Evolutionary conservation across 495 filamentous ascomycete genomes (phyloP), one percentile per base, ranked within the genome.

Genomic region (Staphylotrichum tortipilum): DNA sequence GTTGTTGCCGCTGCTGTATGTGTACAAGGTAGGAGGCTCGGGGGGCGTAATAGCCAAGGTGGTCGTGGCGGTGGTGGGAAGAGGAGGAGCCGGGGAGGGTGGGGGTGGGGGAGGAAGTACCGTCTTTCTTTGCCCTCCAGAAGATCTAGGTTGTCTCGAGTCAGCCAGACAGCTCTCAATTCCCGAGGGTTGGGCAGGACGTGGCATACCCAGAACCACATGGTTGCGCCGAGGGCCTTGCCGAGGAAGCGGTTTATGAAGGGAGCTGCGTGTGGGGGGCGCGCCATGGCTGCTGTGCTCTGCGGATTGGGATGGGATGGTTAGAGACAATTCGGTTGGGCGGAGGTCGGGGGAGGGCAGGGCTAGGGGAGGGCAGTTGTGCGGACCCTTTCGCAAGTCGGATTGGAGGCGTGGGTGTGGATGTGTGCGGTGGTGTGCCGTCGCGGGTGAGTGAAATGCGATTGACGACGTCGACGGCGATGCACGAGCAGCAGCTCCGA

Each of bases 181-280:
- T 7, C 11, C 7, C n/a, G n/a, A n/a, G n/a, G n/a, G n/a, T n/a
- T n/a, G n/a, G n/a, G n/a, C n/a, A n/a, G n/a, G n/a, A n/a, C n/a
- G n/a, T n/a, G n/a, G 61, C 86, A 60, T 78, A 98, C 92, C 68
- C 89, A 97, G 73, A 97, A 97, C 92, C 92, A 99, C 94, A 97
- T 99, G 72, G 83, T 85, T 18, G 92, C 92, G 52, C 89, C 88
- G 42, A 99, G 71, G 45, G 81, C 84, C 23, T 88, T 96, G 36
- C 86, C 92, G 35, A 82, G 75, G 64, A 86, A 85, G 61, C 88
- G 78, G 71, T 97, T 94, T 60, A 95, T 61, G 45, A 80, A 82
- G 46, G 28, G 49, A 49, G 58, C 55, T 29, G 50, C 55, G 42
- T 54, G 54, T 44, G 53, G 33, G n/a, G 46, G 24, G 49, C 48